Base-by-base conservation (phyloP, 768 basidiomycete genomes). In the Zangia roseola region DNA sequence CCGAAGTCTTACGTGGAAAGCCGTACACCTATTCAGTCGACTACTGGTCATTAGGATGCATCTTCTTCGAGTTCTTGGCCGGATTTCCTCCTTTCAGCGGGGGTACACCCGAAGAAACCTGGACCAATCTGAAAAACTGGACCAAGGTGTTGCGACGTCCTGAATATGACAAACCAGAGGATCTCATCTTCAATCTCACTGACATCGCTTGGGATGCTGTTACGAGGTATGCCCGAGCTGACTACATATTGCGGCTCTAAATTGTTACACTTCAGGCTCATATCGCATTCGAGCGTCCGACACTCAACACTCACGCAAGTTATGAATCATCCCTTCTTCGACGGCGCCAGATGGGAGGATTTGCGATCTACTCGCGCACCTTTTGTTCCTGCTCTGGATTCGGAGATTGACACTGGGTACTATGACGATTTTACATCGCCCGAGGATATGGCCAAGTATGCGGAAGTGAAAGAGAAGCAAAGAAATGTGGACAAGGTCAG, bases 111-210 rank as follows among this genome's bases (percentile, higher is more conserved):
- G 94, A 99, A 56, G 97, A 99, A 70, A 99, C 97, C 0, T 99
- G 97, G 97, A 92, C 92, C 14, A 98, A 98, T 70, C 72, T 99
- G 53, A 97, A 97, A 71, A 97, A 97, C 66, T 99, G 97, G 97
- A 83, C 86, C 16, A 88, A 88, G 54, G 92, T 93, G 1, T 76
- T 99, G 5, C 76, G 87, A n/a, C 70, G 97, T 49, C 97, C 97
- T 2, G 87, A 94, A 58, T 99, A 98, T 59, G 94, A 97, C 65
- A 86, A 88, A 56, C 89, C 91, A 2, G 94, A 98, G 65, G 97
- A 99, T 67, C 76, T 93, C 35, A 91, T 98, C 55, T 99, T 98
- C 78, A 99, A 98, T 69, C 74, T 99, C 58, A 81, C 82, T 2
- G 95, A 99, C 64, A 69, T 85, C 13, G 92, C 94, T 8, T 99